Percentiles rank a stretch among this genome's conserved stretches.
Evolutionary conservation across 2,329 filamentous ascomycete genomes (phyloP).

Genomic region (Aspergillus sp.): DNA sequence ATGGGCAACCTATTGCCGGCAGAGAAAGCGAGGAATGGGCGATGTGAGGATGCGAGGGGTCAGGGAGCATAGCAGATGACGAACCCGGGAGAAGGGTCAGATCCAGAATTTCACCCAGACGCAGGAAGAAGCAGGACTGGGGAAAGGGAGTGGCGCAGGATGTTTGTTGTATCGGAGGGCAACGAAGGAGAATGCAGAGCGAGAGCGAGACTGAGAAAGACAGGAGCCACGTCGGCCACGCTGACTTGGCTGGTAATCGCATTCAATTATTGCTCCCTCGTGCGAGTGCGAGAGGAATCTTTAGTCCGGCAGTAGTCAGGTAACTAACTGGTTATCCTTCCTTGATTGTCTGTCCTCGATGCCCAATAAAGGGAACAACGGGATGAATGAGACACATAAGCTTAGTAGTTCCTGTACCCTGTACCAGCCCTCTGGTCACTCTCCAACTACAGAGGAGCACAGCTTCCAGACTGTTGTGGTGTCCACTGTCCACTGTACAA

Average conservation of each 20-base stretch:
- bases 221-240: slow-evolving; percentile 15
- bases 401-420: background rate
- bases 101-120: background rate
- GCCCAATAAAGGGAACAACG: background rate
- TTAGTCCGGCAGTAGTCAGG: no score
- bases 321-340: background rate
- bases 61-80: slow-evolving; percentile 17
- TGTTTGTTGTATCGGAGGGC: slow-evolving; percentile 14
- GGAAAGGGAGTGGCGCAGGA: slow-evolving; percentile 11
- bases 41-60: slow-evolving; percentile 13
- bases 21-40: slow-evolving; percentile 2
- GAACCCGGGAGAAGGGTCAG: slow-evolving; percentile 9
- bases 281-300: no score
- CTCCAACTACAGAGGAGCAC: no score
- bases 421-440: no score
- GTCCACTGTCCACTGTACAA: no score
- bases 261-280: background rate
- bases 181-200: slow-evolving; percentile 17
- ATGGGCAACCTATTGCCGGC: background rate
- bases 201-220: background rate
- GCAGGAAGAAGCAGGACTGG: background rate
- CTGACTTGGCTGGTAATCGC: background rate
- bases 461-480: no score
- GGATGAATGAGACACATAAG: background rate
- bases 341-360: background rate